Conservation (phyloP, 2,329 filamentous ascomycete species). For the Colletotrichum musicola region DNA sequence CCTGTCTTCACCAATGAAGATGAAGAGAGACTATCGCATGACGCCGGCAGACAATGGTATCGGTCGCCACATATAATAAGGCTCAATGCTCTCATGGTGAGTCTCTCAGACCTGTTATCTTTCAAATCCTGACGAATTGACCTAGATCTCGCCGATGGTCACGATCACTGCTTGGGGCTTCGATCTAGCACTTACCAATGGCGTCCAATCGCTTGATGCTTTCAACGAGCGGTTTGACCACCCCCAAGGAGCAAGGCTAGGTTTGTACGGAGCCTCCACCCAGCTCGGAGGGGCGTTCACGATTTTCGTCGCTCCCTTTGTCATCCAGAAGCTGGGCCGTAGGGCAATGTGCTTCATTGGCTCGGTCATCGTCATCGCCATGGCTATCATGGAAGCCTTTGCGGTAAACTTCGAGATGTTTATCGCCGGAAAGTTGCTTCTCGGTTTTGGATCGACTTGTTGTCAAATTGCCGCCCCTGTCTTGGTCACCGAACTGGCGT, state of each 20-base stretch:
- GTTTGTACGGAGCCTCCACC: conserved; percentile 31
- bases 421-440: conserved; percentile 10
- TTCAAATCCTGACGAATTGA: neutral
- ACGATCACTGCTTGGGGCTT: conserved; percentile 27
- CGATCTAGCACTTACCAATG: conserved; percentile 31
- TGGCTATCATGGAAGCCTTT: conserved; percentile 18
- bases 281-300: conserved; percentile 30
- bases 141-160: neutral
- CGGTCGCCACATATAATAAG: neutral
- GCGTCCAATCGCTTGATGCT: conserved; percentile 19
- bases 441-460: conserved; percentile 14
- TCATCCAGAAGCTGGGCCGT: conserved; percentile 32
- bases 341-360: conserved; percentile 21
- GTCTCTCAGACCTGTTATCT: neutral
- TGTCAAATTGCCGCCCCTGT: conserved; percentile 12
- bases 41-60: neutral
- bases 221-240: conserved; percentile 33
- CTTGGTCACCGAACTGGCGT: conserved; percentile 2
- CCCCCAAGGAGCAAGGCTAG: conserved; percentile 27
- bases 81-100: neutral
- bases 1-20: neutral
- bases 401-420: conserved; percentile 15
- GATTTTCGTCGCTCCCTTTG: conserved; percentile 25
- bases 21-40: neutral
- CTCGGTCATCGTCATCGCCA: conserved; percentile 16